Evolutionary conservation across 1,284 basidiomycete genomes (phyloP), one percentile per base, ranked within the genome.

Genomic region (Vanrija sp.): DNA sequence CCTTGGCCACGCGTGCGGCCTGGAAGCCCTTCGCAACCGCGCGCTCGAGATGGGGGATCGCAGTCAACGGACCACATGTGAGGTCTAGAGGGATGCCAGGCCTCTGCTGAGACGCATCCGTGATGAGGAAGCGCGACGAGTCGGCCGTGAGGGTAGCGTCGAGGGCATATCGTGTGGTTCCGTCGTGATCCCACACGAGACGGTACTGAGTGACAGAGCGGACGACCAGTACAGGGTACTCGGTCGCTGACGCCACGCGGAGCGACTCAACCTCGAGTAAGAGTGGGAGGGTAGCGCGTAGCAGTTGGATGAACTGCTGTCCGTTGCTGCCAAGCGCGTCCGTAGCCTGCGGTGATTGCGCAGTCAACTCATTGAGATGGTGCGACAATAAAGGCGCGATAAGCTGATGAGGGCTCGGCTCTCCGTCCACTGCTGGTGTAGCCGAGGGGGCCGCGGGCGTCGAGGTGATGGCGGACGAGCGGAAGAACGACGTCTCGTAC

Each of bases 401-500:
- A 0, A 54, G 44, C 12, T 65, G 58, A 52, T 76, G 74, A 1
- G 74, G 73, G 48, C 63, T 72, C 5, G 54, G 14, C 23, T 49
- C 55, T 6, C 38, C 46, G 7, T 55, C 46, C 14, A 49, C 43
- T 2, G 38, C 46, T 6, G 26, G 18, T 10, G 21, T 49, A 3
- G 34, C 48, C 7, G 19, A 46, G 5, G 28, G 26, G 16, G 39
- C 23, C 3, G 55, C 53, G 4, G 55, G 54, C 2, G 49, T 40
- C 5, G 53, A 28, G 21, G 47, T 19, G 0, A 44, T 16, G 14
- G 46, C 38, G 2, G 38, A 25, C 18, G 43, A 39, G 18, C 63
- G 54, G 54, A 40, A 65, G 54, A 76, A 73, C 4, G 63, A 64
- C 16, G 67, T 67, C 49, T 73, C 65, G 57, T 76, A 76, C 10